Conservation (phyloP, 1,284 basidiomycete genomes). For the Entoloma clypeatum region DNA sequence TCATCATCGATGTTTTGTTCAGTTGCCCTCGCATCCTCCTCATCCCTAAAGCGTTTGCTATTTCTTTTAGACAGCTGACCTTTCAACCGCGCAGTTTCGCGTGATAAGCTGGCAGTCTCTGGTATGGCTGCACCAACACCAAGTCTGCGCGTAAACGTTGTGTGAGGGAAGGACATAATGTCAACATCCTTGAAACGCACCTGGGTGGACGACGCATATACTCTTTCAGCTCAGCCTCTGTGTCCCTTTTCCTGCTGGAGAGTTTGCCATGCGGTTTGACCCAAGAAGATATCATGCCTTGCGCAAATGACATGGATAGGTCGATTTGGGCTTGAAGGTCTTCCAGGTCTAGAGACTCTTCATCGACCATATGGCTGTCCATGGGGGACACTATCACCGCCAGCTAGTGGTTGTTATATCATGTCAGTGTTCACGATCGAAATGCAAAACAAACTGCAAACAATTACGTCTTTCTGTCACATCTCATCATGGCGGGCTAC, state of each 20-base stretch:
- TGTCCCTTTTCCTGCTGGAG: constrained; percentile 31
- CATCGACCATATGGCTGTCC: constrained; percentile 25
- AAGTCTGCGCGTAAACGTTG: constrained; percentile 39
- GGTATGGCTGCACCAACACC: constrained; percentile 66
- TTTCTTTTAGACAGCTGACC: constrained; percentile 49
- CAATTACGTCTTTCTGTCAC: constrained; percentile 6
- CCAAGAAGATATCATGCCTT: constrained; percentile 71
- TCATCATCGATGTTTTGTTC: constrained; percentile 33
- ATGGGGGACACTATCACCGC: constrained; percentile 13
- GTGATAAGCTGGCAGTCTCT: constrained; percentile 37
- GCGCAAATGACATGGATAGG: constrained; percentile 70
- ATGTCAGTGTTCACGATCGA: too few species aligned
- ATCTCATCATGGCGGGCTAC: constrained; percentile 25
- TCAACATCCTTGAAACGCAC: constrained; percentile 33
- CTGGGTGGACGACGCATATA: constrained; percentile 64
- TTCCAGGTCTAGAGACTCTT: constrained; percentile 58
- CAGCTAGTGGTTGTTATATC: too few species aligned
- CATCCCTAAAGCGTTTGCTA: constrained; percentile 44
- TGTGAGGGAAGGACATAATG: not conserved
- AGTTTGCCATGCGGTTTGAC: constrained; percentile 46
- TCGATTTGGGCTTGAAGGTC: constrained; percentile 72
- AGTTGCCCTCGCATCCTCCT: constrained; percentile 27
- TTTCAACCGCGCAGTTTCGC: constrained; percentile 52
- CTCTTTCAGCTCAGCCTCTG: constrained; percentile 59
- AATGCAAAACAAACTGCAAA: too few species aligned